Evolutionary conservation across 2,329 filamentous ascomycete genomes (phyloP).

Genomic region (Botryotinia convoluta): DNA sequence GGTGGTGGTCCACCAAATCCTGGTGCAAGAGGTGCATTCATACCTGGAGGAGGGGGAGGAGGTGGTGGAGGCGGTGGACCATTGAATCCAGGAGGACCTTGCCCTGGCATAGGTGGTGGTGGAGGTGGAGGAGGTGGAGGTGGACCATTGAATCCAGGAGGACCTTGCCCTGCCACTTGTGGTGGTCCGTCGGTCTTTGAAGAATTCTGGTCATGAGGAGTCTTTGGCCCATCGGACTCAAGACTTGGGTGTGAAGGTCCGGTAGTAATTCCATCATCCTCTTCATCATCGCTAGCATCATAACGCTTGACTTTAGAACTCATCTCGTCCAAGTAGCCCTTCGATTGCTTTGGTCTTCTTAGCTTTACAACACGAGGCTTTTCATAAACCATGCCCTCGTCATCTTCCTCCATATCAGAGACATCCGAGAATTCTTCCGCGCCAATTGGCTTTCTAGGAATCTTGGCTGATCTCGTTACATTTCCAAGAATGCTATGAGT

Average conservation of each 20-base stretch:
- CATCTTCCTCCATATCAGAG: slow-evolving; percentile 43
- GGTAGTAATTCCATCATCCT: slow-evolving; percentile 66
- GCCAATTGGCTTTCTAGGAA: slow-evolving; percentile 54
- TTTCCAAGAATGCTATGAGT: slow-evolving; percentile 72
- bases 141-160: slow-evolving; percentile 35
- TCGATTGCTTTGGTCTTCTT: slow-evolving; percentile 62
- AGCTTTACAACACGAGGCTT: slow-evolving; percentile 78
- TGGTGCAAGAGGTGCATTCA: slow-evolving; percentile 10
- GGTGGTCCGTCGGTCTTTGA: slow-evolving; percentile 37
- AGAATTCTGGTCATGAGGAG: slow-evolving; percentile 40
- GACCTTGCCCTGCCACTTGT: slow-evolving; percentile 21
- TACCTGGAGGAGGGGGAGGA: slow-evolving; percentile 38
- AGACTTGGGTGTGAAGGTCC: slow-evolving; percentile 73
- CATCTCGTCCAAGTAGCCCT: slow-evolving; percentile 67
- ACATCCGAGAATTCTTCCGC: slow-evolving; percentile 37
- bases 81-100: slow-evolving; percentile 32
- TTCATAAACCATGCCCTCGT: slow-evolving; percentile 56
- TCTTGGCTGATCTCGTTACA: slow-evolving; percentile 60
- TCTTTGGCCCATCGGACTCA: slow-evolving; percentile 63
- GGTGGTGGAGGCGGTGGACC: slow-evolving; percentile 42
- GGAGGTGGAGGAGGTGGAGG: slow-evolving; percentile 42
- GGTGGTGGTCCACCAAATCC: slow-evolving; percentile 38
- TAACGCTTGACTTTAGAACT: slow-evolving; percentile 70
- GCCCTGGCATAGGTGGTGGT: slow-evolving; percentile 41
- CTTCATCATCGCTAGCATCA: slow-evolving; percentile 51